Base-by-base conservation (phyloP, 345 rosid species). In the Hevea brasiliensis region DNA sequence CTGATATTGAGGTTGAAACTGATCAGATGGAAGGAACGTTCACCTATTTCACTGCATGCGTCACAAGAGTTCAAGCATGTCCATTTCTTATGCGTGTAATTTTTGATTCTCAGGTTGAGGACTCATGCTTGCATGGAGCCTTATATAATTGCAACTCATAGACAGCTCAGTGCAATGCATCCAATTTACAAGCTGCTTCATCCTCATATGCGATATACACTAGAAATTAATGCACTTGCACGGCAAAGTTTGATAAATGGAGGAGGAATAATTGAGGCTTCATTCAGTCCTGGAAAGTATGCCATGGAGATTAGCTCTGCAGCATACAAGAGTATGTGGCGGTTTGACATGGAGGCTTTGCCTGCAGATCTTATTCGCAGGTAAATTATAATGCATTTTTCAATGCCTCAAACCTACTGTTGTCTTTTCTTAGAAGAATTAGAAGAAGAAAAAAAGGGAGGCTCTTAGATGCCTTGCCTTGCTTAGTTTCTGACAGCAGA, bases 71-170 rank as follows among this genome's bases (percentile, higher is more conserved):
- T 50, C 15, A 50, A 15, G 50, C 12, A 7, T 1, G 21, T 23
- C 3, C 21, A 14, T 27, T 55, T 56, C 45, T 35, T 45, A 72
- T 58, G 7, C 62, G 72, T 53, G n/a, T 72, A 29, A 29, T 51
- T 57, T 44, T 65, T 58, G 4, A 51, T 62, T 40, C 76, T 60
- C 66, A 94, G 98, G 98, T 83, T 94, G 84, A 87, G 86, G 82
- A 94, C 97, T 73, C 98, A 94, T 50, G 97, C 97, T 42, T 86
- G 79, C 60, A 92, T 94, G 98, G 98, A 94, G 84, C 83, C 97
- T 37, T 92, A 84, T 65, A 92, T 92, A 72, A 90, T 94, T 68
- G 97, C 97, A 35, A 86, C 97, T 20, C 87, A 90, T 73, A 82
- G 97, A 81, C 97, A 92, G 21, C 89, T 94, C 59, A 94, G 97